Conservation (phyloP, 1,284 basidiomycete species). For the Puccinia hordei region DNA sequence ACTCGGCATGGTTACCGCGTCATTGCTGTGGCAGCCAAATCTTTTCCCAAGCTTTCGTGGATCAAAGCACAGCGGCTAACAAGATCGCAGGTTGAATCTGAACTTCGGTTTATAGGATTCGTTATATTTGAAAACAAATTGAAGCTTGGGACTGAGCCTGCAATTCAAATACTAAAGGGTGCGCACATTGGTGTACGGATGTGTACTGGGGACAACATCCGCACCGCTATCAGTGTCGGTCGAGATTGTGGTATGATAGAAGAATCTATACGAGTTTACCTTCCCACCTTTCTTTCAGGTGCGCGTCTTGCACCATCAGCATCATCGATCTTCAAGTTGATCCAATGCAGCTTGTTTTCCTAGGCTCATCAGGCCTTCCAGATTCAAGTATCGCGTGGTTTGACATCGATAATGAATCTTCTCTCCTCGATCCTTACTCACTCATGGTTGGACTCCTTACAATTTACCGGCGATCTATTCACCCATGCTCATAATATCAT, state of each 20-base stretch:
- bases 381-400: conserved; percentile 81
- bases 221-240: conserved; percentile 95
- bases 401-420: conserved; percentile 82
- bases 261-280: conserved; percentile 87
- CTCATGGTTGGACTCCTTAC: conserved; percentile 64
- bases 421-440: conserved; percentile 84
- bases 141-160: conserved; percentile 87
- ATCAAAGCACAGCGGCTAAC: conserved; percentile 95
- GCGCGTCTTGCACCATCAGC: conserved; percentile 51
- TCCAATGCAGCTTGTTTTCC: neutral
- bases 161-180: conserved; percentile 81
- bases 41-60: conserved; percentile 90
- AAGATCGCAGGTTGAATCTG: conserved; percentile 91
- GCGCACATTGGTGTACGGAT: conserved; percentile 94
- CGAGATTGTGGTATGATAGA: conserved; percentile 89
- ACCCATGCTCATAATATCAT: neutral
- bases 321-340: neutral
- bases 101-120: conserved; percentile 86
- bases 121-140: conserved; percentile 99
- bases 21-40: conserved; percentile 97
- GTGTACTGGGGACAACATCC: conserved; percentile 97
- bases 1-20: conserved; percentile 96
- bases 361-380: conserved; percentile 68
- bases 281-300: conserved; percentile 79
- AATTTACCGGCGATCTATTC: neutral